Evolutionary conservation across 139 green algal genomes (phyloP), one percentile per base, ranked within the genome.

Genomic region (Haematococcus lacustris): DNA sequence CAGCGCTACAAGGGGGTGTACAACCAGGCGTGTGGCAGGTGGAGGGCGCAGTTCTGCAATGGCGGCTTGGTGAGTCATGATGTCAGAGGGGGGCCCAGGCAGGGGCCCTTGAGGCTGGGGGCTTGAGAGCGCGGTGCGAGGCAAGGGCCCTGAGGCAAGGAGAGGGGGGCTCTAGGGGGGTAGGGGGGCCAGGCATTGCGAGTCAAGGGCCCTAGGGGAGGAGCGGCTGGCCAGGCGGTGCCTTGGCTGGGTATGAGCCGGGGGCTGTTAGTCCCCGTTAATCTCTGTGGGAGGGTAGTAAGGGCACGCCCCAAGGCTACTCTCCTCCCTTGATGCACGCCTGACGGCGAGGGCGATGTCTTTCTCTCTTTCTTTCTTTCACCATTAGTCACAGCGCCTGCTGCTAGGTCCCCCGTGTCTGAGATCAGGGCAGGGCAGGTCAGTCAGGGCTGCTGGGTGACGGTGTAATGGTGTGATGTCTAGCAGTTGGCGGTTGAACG

Each of bases 11-110:
- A 61, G 2, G 72, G 72, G 26, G 72, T 77, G 57, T 77, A 77
- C 37, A 51, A 61, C 30, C 68, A 67, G 26, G 40, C 53, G 6
- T 53, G 26, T 30, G 51, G 51, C 25, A 32, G 73, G 6, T 79
- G 73, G 73, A 60, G 73, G 32, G 73, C 73, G 32, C 73, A 79
- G 66, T 73, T 79, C 38, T 66, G 73, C 66, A 50, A 74, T 30
- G 38, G 66, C 25, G 73, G 73, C 47, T 28, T 71, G 66, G 63
- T 69, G 57, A 30, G 57, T 64, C 25, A 53, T 53, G 9, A 53
- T 53, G 17, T 53, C 17, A 28, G 43, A 9, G 17, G 9, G 43
- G 43, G 9, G 43, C 17, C 17, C 43, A 53, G 9, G 43, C 9
- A 9, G 17, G 43, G 43, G 9, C 9, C 9, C 43, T 28, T 53